Conservation (phyloP, 495 filamentous ascomycete genomes). For the Cercophora scortea region DNA sequence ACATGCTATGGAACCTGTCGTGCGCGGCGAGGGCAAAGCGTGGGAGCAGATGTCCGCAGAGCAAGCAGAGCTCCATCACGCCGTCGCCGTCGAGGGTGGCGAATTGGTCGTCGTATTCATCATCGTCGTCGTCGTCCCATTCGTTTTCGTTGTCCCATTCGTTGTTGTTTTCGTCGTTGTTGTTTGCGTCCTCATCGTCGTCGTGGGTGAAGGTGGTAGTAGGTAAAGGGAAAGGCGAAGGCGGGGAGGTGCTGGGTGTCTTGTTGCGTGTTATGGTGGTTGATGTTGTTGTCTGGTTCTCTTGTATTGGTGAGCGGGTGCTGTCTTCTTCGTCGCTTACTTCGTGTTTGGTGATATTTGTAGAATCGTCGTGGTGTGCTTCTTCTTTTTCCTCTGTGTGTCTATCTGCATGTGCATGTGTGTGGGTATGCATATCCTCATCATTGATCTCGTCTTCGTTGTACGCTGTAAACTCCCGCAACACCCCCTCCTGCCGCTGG, state of each 20-base stretch:
- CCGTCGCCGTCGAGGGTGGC: conserved; percentile 1
- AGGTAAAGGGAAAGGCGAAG: neutral
- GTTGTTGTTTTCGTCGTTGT: neutral
- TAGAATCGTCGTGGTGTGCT: neutral
- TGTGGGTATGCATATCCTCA: neutral
- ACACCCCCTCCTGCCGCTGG: conserved; percentile 53
- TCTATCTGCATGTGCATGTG: neutral
- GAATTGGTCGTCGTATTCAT: neutral
- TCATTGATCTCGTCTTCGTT: neutral
- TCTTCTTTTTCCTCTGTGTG: neutral
- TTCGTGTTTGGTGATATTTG: neutral
- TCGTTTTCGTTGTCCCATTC: neutral
- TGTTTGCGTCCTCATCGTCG: neutral
- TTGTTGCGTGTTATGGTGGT: too few species aligned
- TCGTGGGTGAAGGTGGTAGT: neutral
- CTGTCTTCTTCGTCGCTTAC: too few species aligned
- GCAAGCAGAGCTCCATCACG: conserved; percentile 34
- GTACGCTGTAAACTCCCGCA: conserved; percentile 53
- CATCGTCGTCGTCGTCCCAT: neutral
- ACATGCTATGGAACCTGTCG: conserved; percentile 51
- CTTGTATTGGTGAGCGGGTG: too few species aligned
- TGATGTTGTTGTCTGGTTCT: too few species aligned
- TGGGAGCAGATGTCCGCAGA: conserved; percentile 60
- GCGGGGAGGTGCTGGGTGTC: neutral
- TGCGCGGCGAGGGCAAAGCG: conserved; percentile 68